Base-by-base conservation (phyloP, 164 flowering plant species). In the Vitis cinerea region DNA sequence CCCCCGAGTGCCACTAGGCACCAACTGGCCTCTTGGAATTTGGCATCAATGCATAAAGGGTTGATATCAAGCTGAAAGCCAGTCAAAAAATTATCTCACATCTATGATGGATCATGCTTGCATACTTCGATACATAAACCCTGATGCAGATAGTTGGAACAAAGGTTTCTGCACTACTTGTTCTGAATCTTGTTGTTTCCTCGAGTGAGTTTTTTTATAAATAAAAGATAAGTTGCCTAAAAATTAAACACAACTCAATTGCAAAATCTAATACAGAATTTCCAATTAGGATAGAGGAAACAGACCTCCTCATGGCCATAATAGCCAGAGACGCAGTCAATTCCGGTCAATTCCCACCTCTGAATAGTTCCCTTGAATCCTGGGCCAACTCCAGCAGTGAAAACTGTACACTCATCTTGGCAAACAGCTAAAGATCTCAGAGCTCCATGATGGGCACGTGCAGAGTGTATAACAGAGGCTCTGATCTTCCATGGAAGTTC, bases 241-340 rank as follows among this genome's bases (percentile, higher is more conserved):
- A 16, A 8, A 6, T 47, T 8, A 19, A 16, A 51, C 19, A 19
- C 31, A 51, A 11, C 51, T 29, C 51, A 9, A 50, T 8, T 2
- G 14, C 68, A 59, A 66, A 17, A 60, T 29, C 16, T 14, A 31
- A 51, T 15, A 54, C 7, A 16, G 16, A 37, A 55, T 50, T 48
- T 73, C 57, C 49, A 63, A 61, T 19, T 19, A 63, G 50, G 53
- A 53, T 29, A 57, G 8, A 62, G 76, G 61, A 67, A 77, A 71
- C 81, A 65, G 75, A 93, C 99, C 99, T 93, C 99, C 65, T 95
- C 98, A 74, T 95, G 99, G 54, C 97, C 99, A 80, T 91, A 84
- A 72, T 93, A 95, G 63, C 94, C 93, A 73, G 93, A 88, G 9
- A 85, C 64, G 67, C 89, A 84, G 71, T 83, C 88, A 73, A 88